Conservation (phyloP, 140 eudicot species). For the Cichorium intybus region DNA sequence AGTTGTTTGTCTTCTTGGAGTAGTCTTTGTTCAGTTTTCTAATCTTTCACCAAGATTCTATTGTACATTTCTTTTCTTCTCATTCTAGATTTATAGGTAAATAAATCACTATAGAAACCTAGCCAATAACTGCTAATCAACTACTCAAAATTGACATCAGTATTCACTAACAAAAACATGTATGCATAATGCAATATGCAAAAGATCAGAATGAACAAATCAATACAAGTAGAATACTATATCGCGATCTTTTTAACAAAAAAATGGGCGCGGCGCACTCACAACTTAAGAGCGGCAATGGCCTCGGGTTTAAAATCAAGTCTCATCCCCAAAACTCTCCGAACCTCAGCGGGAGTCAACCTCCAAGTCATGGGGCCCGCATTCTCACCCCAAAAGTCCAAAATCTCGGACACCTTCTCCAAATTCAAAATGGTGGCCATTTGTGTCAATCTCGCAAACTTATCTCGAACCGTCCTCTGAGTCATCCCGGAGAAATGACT, state of each 20-base stretch:
- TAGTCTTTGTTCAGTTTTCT: too few relatives aligned
- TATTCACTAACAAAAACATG: too few relatives aligned
- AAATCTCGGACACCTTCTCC: conserved; percentile 86
- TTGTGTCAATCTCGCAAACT: conserved; percentile 88
- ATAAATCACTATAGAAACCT: too few relatives aligned
- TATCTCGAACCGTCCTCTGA: conserved; percentile 88
- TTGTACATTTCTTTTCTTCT: too few relatives aligned
- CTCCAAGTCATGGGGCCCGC: conserved; percentile 98
- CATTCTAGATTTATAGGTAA: too few relatives aligned
- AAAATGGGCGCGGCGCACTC: too few relatives aligned
- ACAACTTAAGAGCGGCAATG: conserved; percentile 80
- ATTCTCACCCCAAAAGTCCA: conserved; percentile 97
- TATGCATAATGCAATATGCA: too few relatives aligned
- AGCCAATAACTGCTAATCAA: too few relatives aligned
- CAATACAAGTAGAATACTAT: neutral
- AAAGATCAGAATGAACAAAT: neutral
- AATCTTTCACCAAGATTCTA: too few relatives aligned
- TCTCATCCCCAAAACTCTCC: conserved; percentile 77
- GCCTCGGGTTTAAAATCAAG: conserved; percentile 93
- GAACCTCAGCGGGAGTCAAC: conserved; percentile 89
- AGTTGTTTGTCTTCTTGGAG: too few relatives aligned
- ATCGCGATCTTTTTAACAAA: too few relatives aligned
- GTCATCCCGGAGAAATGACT: conserved; percentile 92
- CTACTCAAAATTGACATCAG: too few relatives aligned
- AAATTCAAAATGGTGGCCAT: conserved; percentile 88